A percentile compares a stretch with the other conserved stretches of the same genome.
Conservation (phyloP, 2,329 filamentous ascomycete genomes). For the Cladosporium sp. region DNA sequence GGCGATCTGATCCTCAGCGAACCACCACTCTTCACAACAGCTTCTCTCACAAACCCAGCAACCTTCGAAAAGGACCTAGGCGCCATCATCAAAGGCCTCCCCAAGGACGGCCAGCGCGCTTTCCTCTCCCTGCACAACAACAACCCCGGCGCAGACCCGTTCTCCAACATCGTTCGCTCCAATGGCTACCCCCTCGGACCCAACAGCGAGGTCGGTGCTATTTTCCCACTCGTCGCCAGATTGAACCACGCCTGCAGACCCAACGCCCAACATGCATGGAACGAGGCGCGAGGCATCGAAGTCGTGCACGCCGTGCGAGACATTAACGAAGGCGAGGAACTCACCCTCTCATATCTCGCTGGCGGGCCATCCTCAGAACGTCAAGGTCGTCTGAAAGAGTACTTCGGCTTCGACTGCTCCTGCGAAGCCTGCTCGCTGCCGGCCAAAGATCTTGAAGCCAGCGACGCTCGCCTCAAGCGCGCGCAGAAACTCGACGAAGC, state of each 20-base stretch:
- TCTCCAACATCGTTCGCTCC: conserved; percentile 36
- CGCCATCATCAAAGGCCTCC: conserved; percentile 27
- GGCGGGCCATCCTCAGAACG: conserved; percentile 26
- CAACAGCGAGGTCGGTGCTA: conserved; percentile 30
- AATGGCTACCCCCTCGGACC: conserved; percentile 36
- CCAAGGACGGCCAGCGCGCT: conserved; percentile 30
- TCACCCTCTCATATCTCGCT: conserved; percentile 39
- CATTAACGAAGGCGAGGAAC: conserved; percentile 40
- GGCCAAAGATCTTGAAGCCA: conserved; percentile 33
- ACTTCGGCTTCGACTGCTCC: conserved; percentile 39
- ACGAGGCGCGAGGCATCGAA: conserved; percentile 27
- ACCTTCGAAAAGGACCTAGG: conserved; percentile 27
- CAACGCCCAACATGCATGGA: conserved; percentile 41
- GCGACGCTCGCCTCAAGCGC: conserved; percentile 28
- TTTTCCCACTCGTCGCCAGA: conserved; percentile 39
- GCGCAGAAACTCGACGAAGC: conserved; percentile 28
- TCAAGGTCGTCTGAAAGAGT: conserved; percentile 22
- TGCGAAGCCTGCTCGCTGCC: conserved; percentile 42
- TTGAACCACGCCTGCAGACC: conserved; percentile 43
- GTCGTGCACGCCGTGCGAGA: conserved; percentile 38
- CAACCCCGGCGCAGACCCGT: conserved; percentile 31
- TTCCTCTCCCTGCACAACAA: conserved; percentile 37
- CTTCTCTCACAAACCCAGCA: conserved; percentile 23
- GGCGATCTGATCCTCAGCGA: conserved; percentile 46
- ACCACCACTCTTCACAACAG: conserved; percentile 39